Conservation (phyloP, 345 rosid species). For the Eucalyptus urophylla region DNA sequence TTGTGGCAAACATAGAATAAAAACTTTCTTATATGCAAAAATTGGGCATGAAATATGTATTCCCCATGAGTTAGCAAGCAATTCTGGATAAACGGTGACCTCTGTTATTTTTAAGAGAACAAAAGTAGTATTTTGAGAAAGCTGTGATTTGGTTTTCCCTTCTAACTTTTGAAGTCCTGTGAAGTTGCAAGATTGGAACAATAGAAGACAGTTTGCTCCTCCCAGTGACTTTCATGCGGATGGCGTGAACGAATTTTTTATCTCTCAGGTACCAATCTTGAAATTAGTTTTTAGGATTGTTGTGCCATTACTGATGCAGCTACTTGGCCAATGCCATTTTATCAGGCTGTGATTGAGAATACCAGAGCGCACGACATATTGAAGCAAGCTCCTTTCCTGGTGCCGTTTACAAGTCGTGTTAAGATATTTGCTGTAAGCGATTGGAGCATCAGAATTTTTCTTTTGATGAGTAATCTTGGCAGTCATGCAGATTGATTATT, state of each 20-base stretch:
- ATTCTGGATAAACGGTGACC: not conserved
- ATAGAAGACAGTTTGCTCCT: slow-evolving; percentile 64
- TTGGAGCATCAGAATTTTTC: not conserved
- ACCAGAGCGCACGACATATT: slow-evolving; percentile 87
- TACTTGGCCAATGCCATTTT: not conserved
- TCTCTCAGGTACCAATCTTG: slow-evolving; percentile 68
- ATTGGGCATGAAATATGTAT: not conserved
- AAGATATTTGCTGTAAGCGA: slow-evolving; percentile 85
- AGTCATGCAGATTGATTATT: not conserved
- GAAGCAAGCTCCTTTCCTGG: slow-evolving; percentile 93
- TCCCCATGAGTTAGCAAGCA: not conserved
- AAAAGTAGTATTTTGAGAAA: not conserved
- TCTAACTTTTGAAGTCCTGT: not conserved
- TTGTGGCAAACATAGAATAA: not conserved
- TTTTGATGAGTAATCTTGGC: not conserved
- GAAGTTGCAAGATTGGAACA: slow-evolving; percentile 98
- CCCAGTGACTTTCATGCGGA: slow-evolving; percentile 91
- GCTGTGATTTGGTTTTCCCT: not conserved
- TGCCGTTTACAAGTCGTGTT: slow-evolving; percentile 94
- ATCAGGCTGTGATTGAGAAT: slow-evolving; percentile 75
- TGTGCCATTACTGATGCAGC: not conserved
- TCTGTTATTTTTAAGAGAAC: not conserved
- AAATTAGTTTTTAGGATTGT: not conserved
- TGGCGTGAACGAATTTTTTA: slow-evolving; percentile 73
- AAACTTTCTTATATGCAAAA: not conserved